Conservation (phyloP, 352 stramenopile genomes). For the Globisporangium paroecandrum region DNA sequence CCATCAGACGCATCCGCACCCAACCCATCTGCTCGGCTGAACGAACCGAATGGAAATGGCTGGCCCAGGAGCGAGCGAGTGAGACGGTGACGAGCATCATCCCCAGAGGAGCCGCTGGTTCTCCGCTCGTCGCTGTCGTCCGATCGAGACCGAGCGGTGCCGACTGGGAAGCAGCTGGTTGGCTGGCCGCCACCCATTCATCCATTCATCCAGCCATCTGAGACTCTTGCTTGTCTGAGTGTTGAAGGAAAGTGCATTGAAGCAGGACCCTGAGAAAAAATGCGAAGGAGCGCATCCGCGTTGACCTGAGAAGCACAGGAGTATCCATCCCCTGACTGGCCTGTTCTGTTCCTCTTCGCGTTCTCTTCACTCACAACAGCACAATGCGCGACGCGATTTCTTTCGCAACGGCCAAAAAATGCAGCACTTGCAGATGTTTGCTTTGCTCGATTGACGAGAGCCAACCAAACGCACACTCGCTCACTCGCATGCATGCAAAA, state of each 20-base stretch:
- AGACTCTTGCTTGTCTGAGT: not conserved
- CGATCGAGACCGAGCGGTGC: not conserved
- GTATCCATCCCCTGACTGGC: not conserved
- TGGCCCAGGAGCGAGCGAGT: not conserved
- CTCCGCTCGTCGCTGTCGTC: not conserved
- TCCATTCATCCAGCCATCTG: not conserved
- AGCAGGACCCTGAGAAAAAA: not conserved
- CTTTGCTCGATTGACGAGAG: not conserved
- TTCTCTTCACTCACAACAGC: not conserved
- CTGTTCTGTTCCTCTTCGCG: not conserved
- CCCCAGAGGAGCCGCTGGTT: not conserved
- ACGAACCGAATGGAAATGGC: not conserved
- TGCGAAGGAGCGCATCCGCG: not conserved
- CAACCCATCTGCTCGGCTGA: not conserved
- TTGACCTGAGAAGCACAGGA: not conserved
- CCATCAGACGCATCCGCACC: not conserved
- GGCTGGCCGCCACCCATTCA: not conserved
- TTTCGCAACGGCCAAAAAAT: not conserved
- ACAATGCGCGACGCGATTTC: constrained; percentile 1
- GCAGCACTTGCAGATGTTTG: not conserved
- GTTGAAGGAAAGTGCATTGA: not conserved
- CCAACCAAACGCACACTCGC: not conserved
- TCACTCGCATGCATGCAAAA: not conserved
- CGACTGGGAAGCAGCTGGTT: not conserved
- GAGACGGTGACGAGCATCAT: not conserved